Evolutionary conservation across 1,139 yeast genomes (phyloP).

Genomic region (Suhomyces terraborum): DNA sequence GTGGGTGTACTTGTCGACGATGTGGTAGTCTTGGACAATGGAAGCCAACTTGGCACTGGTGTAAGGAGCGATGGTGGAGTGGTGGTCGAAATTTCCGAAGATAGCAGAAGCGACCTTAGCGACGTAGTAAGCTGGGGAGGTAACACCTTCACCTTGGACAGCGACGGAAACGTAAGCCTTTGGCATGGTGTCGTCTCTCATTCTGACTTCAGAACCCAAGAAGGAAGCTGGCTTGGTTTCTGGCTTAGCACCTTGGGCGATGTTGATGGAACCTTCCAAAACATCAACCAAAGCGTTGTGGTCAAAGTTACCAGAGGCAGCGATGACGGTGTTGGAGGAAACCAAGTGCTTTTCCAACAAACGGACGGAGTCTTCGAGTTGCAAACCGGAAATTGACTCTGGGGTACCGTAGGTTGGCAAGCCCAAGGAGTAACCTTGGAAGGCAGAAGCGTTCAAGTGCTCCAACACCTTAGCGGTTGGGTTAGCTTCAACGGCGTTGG

Average conservation of each 20-base stretch:
- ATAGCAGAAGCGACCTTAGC: constrained; percentile 75
- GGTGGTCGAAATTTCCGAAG: constrained; percentile 60
- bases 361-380: constrained; percentile 56
- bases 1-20: constrained; percentile 71
- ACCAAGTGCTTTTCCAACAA: constrained; percentile 60
- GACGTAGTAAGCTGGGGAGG: constrained; percentile 64
- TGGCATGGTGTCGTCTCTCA: constrained; percentile 85
- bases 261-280: constrained; percentile 51
- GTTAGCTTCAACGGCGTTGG: constrained; percentile 46
- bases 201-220: constrained; percentile 82
- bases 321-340: constrained; percentile 64
- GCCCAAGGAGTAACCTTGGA: constrained; percentile 79
- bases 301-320: constrained; percentile 70
- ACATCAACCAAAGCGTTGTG: constrained; percentile 70
- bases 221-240: constrained; percentile 56
- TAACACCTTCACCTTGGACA: constrained; percentile 66
- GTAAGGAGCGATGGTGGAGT: constrained; percentile 58
- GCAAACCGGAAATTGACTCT: constrained; percentile 61
- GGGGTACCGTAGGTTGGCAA: constrained; percentile 74
- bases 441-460: constrained; percentile 78
- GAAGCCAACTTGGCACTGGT: constrained; percentile 87
- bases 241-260: constrained; percentile 59
- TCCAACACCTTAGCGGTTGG: constrained; percentile 59
- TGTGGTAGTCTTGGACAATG: constrained; percentile 68
- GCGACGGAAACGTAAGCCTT: constrained; percentile 77